Evolutionary conservation across 1,284 basidiomycete genomes (phyloP).

Genomic region (Earliella scabrosa): DNA sequence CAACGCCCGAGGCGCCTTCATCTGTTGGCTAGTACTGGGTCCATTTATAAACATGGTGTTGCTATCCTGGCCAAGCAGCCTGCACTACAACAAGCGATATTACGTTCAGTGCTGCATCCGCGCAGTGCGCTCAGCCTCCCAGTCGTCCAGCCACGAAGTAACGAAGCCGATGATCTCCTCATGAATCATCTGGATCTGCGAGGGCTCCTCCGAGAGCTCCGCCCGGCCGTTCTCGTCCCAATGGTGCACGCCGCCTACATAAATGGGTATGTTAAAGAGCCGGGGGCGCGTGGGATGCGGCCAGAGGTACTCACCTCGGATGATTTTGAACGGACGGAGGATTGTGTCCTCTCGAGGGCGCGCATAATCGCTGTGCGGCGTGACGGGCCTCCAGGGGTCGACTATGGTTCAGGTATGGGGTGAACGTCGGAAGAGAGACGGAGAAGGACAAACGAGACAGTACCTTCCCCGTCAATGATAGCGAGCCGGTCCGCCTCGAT

Average conservation of each 20-base stretch:
- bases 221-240: conserved; percentile 88
- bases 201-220: conserved; percentile 71
- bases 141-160: conserved; percentile 80
- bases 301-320: conserved; percentile 73
- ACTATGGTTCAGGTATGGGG: conserved; percentile 54
- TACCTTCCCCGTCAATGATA: conserved; percentile 85
- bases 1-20: background rate
- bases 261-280: background rate
- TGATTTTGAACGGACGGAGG: conserved; percentile 84
- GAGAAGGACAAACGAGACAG: background rate
- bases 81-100: too few species aligned
- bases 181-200: conserved; percentile 83
- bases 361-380: conserved; percentile 85
- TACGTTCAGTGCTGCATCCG: too few species aligned
- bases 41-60: too few species aligned
- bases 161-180: conserved; percentile 84
- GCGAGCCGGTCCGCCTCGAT: conserved; percentile 81
- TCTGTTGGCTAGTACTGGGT: too few species aligned
- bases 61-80: too few species aligned
- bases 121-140: conserved; percentile 21
- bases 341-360: conserved; percentile 72
- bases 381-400: conserved; percentile 90
- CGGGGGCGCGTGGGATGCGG: background rate
- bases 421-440: background rate
- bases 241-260: conserved; percentile 83